A percentile compares a stretch with the other conserved stretches of the same genome.
These are phyloP conservation scores for Chalciporus sphaerocephalus DNA, from an alignment of 768 basidiomycete genomes.

Conservation along the genomic window DNA sequence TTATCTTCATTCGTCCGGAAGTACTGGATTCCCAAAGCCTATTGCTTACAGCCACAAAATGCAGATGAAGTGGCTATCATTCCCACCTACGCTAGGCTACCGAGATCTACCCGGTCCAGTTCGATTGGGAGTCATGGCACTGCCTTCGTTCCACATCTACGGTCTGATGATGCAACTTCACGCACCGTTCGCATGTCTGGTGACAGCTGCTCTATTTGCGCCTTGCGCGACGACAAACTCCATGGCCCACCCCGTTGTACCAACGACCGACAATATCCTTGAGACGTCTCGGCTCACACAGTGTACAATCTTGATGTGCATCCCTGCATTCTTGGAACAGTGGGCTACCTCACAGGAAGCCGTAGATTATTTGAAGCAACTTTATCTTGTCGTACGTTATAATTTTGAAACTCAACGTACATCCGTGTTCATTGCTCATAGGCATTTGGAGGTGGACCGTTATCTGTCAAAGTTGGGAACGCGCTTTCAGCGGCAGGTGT, in stretches of 20 bases:
- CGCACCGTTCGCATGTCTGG: constrained; percentile 24
- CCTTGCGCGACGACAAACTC: constrained; percentile 17
- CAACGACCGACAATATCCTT: constrained; percentile 20
- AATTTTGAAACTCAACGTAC: background rate
- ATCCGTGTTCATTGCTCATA: background rate
- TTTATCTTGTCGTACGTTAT: constrained; percentile 18
- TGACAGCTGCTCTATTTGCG: constrained; percentile 31
- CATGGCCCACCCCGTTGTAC: constrained; percentile 12
- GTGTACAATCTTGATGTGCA: constrained; percentile 7
- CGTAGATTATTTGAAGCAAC: constrained; percentile 16
- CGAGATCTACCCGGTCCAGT: constrained; percentile 1
- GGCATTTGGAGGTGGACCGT: constrained; percentile 13
- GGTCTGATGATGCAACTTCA: constrained; percentile 33
- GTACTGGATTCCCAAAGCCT: constrained; percentile 45
- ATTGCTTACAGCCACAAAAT: constrained; percentile 33
- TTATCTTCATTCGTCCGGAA: constrained; percentile 30
- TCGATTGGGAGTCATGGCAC: constrained; percentile 26
- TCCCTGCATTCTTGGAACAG: constrained; percentile 21
- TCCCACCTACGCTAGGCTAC: background rate
- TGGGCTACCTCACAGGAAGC: constrained; percentile 13
- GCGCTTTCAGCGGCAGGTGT: constrained; percentile 13
- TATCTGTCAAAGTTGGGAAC: constrained; percentile 12
- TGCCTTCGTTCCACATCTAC: constrained; percentile 40
- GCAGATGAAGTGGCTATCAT: constrained; percentile 31
- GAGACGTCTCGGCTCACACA: constrained; percentile 8